Percentiles rank a stretch among this genome's conserved stretches.
Evolutionary conservation across 2,329 filamentous ascomycete genomes (phyloP).

Genomic region (Mycosphaerella arachidis): DNA sequence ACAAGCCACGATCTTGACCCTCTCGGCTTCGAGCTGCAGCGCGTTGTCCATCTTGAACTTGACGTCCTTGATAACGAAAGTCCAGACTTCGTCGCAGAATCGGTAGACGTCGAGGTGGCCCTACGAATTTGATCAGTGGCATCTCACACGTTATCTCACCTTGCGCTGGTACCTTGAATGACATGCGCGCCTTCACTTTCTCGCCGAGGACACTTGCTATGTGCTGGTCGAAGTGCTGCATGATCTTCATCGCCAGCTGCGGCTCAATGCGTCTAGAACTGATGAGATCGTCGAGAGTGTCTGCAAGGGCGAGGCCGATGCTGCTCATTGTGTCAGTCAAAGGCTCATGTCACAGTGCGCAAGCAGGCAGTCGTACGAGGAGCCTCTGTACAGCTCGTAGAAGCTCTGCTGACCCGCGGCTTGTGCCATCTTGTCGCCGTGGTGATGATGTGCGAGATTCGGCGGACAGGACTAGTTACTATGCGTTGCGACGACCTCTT

Average conservation of each 20-base stretch:
- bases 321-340: conserved; percentile 44
- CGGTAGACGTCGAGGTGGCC: conserved; percentile 96
- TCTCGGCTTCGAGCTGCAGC: conserved; percentile 74
- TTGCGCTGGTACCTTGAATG: conserved; percentile 76
- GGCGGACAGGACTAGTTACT: not conserved
- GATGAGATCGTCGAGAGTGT: conserved; percentile 95
- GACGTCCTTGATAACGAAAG: conserved; percentile 96
- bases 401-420: conserved; percentile 43
- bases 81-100: conserved; percentile 99
- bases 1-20: conserved; percentile 97
- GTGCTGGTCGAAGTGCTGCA: conserved; percentile 89
- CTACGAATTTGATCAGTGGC: conserved; percentile 45
- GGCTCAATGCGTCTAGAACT: conserved; percentile 92
- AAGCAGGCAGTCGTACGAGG: conserved; percentile 65
- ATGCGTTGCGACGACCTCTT: conserved; percentile 7
- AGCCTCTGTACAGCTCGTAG: conserved; percentile 97
- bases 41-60: conserved; percentile 88
- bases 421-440: conserved; percentile 15
- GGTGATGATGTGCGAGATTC: not conserved
- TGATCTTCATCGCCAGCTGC: conserved; percentile 96
- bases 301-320: conserved; percentile 87
- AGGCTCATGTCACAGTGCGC: conserved; percentile 12
- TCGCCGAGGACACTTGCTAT: conserved; percentile 89
- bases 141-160: not conserved
- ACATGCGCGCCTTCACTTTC: conserved; percentile 83